A percentile compares a stretch with the other conserved stretches of the same genome.
These are phyloP conservation scores for Kazachstania bromeliacearum DNA, from an alignment of 805 yeast species.

Conservation along the genomic window DNA sequence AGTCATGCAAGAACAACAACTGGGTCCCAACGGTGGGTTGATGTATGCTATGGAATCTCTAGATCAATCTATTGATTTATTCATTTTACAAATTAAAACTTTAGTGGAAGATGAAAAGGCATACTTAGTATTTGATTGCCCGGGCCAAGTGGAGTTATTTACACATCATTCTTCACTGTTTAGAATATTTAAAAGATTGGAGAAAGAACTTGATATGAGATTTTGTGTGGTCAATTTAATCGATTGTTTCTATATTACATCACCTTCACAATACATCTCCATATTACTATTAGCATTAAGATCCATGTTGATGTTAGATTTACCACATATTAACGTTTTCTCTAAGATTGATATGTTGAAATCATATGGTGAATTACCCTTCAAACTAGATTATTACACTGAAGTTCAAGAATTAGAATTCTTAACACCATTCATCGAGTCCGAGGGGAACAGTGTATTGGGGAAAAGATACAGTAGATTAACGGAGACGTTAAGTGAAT, in stretches of 20 bases:
- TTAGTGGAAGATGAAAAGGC: constrained; percentile 48
- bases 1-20: constrained; percentile 56
- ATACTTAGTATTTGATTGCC: constrained; percentile 78
- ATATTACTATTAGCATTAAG: constrained; percentile 70
- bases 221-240: constrained; percentile 78
- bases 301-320: constrained; percentile 84
- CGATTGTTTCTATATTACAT: constrained; percentile 71
- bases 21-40: constrained; percentile 87
- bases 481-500: constrained; percentile 69
- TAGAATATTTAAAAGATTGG: constrained; percentile 55
- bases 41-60: constrained; percentile 73
- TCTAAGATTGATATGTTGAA: constrained; percentile 80
- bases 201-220: constrained; percentile 57
- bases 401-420: constrained; percentile 79
- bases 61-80: constrained; percentile 48
- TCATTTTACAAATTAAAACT: constrained; percentile 46
- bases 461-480: constrained; percentile 56
- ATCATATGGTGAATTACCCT: constrained; percentile 73
- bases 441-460: constrained; percentile 54
- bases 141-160: constrained; percentile 93
- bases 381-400: constrained; percentile 75
- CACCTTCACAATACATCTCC: constrained; percentile 85
- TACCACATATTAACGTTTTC: constrained; percentile 89
- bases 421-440: constrained; percentile 56
- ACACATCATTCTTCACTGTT: constrained; percentile 77